Conservation (phyloP, 352 stramenopile genomes). For the Blastocystis sp. region DNA sequence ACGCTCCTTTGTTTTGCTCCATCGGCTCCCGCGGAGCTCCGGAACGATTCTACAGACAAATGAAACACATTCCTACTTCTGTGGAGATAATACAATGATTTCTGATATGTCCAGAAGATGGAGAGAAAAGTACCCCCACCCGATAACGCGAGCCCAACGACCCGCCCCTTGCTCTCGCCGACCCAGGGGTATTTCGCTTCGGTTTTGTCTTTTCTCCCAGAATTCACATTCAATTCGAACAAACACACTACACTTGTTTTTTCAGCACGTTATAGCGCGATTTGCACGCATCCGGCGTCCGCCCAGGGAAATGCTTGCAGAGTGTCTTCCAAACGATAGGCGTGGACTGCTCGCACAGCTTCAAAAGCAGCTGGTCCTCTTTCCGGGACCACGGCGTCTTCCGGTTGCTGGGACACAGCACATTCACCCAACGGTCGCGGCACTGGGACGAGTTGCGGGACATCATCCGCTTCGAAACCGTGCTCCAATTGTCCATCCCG, state of each 20-base stretch:
- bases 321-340: constrained; percentile 18
- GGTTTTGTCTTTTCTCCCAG: neutral
- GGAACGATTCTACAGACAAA: neutral
- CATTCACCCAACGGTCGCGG: constrained; percentile 46
- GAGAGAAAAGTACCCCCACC: constrained; percentile 29
- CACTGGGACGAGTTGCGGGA: constrained; percentile 51
- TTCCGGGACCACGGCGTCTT: constrained; percentile 1
- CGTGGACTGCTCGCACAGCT: neutral
- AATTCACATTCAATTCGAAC: neutral
- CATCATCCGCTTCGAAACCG: constrained; percentile 27
- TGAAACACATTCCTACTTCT: constrained; percentile 28
- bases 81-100: constrained; percentile 68
- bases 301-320: constrained; percentile 15
- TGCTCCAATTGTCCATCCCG: constrained; percentile 26
- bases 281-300: constrained; percentile 55
- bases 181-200: neutral
- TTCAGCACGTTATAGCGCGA: constrained; percentile 25
- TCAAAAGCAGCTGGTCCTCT: constrained; percentile 43
- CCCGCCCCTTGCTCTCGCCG: neutral
- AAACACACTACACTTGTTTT: neutral
- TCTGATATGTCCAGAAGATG: constrained; percentile 30
- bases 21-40: neutral
- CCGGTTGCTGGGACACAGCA: neutral
- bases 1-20: neutral
- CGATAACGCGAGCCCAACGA: neutral